These are phyloP conservation scores for Didymosphaeria variabile DNA, from an alignment of 2,329 filamentous ascomycete species.

Conservation along the genomic window DNA sequence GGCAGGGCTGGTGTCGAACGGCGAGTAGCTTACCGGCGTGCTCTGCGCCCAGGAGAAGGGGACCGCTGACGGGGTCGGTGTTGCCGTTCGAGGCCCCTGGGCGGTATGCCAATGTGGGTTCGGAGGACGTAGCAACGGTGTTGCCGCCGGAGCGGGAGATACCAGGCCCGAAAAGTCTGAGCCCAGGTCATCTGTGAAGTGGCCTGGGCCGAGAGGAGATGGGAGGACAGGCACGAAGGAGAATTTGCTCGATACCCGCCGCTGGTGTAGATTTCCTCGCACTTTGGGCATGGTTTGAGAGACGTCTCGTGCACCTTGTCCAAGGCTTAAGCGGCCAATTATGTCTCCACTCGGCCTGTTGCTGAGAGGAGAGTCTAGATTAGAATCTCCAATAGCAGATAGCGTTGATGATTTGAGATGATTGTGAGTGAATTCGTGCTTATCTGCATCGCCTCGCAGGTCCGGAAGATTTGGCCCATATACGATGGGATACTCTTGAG, in stretches of 20 bases:
- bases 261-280: neutral
- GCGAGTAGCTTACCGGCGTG: neutral
- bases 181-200: conserved; percentile 1
- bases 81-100: neutral
- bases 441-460: neutral
- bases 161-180: conserved; percentile 14
- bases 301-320: neutral
- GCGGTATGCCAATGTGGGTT: neutral
- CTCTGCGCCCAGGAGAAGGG: neutral
- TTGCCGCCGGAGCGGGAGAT: neutral
- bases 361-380: neutral
- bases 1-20: conserved; percentile 3
- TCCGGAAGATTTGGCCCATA: neutral
- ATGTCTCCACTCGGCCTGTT: neutral
- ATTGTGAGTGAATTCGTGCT: neutral
- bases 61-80: neutral
- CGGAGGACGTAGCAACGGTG: neutral
- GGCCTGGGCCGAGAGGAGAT: conserved; percentile 13
- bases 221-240: conserved; percentile 10
- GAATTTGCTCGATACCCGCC: neutral
- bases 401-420: neutral
- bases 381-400: neutral
- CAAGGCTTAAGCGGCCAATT: neutral
- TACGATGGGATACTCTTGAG: neutral
- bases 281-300: neutral